Evolutionary conservation across 1,284 basidiomycete genomes (phyloP), one percentile per base, ranked within the genome.

Genomic region (Polyporus tsugae): DNA sequence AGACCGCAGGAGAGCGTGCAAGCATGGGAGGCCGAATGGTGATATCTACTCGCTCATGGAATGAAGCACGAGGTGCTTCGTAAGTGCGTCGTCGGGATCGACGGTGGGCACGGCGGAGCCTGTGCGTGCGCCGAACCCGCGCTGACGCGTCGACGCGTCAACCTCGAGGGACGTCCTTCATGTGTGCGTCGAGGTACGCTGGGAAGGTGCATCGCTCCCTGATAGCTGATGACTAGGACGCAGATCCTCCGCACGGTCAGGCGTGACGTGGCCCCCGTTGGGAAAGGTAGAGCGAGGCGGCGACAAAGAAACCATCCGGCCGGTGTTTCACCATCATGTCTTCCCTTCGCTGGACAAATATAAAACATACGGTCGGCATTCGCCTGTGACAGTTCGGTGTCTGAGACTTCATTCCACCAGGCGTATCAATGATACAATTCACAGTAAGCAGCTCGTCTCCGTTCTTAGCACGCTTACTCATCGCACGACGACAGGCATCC

Each of bases 401-500:
- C 46, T 52, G 22, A 22, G 22, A 22, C 46, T 29, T 52, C 46
- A 52, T 52, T 52, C 46, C 22, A 25, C 22, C 46, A 25, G 46
- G 22, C 25, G 6, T 29, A 5, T 4, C 46, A 52, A 52, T 25
- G 46, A 25, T 52, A 52, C 46, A 25, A 52, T 25, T 25, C 46
- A 52, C n/a, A 13, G 22, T 52, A 52, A 52, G 46, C 46, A 52
- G 4, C 46, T 52, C 46, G 46, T 52, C 7, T 13, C 22, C 22
- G 10, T 52, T 52, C 46, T 25, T 52, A 13, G 46, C 46, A 52
- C 46, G 46, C 46, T 52, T 25, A 52, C 46, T 29, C 46, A 46
- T 52, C 22, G n/a, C 10, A 29, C 22, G 11, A 22, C 46, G n/a
- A 10, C n/a, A 25, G 46, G 4, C 46, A 52, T 25, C 46, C 5